Base-by-base conservation (phyloP, 1,284 basidiomycete species). In the Marasmius sp. region DNA sequence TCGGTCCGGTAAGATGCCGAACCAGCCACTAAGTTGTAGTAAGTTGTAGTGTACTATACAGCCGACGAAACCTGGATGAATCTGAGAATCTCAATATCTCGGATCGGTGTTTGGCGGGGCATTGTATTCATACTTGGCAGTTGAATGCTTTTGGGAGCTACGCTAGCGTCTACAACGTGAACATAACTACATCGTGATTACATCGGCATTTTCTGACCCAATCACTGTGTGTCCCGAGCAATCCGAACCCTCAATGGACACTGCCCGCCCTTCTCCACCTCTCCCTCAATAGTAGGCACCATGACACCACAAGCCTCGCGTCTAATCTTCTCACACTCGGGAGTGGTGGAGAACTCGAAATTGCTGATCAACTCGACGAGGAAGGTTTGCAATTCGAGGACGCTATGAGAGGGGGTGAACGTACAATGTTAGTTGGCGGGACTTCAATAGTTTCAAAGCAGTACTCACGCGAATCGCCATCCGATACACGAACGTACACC, bases 371-470 rank as follows among this genome's bases (percentile, higher is more conserved):
- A 74, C 65, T 84, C 80, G 37, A 81, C 76, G 10, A 84, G 69
- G 68, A 86, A 81, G 0, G 77, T 73, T 63, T 84, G 82, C 20
- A 86, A 72, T 64, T 86, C 82, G 47, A 81, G 70, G 0, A 84
- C 27, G 27, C 27, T 27, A 27, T 27, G 27, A 27, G 27, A 27
- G 27, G 27, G 27, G 27, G 27, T 27, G 27, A 27, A 27, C 27
- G 27, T 5, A 27, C 27, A 5, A 27, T 27, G 5, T 27, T 2
- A 27, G 27, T 27, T 7, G 3, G 5, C 12, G 49, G 8, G 49
- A n/a, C 9, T 1, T 38, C 10, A 62, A 38, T 11, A 60, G 41
- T 5, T 27, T 27, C 27, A 61, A 65, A 62, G 64, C 38, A 22
- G 41, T 49, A 61, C 70, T 39, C 63, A 77, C 75, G 81, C 81